phyloP scores from a whole-genome alignment of 2,329 filamentous ascomycete genomes.

The Dothiorella sarmentorum region DNA sequence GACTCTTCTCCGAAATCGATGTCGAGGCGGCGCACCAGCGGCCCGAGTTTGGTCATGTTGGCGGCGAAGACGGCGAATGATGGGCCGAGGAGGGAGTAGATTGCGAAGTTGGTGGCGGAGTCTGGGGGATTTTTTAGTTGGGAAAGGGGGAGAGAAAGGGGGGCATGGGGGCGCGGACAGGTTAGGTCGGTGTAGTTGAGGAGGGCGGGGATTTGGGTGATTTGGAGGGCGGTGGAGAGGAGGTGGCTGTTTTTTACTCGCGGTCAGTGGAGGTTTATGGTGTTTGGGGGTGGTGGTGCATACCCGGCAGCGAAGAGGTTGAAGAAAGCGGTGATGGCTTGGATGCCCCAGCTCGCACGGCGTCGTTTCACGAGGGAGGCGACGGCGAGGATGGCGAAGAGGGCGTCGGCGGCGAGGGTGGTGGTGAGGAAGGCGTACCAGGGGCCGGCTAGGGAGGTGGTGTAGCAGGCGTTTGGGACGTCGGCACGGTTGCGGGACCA shows the following conservation, averaged over 20 bases:
- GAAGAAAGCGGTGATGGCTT: background rate
- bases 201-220: background rate
- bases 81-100: background rate
- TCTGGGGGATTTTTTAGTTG: background rate
- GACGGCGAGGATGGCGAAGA: background rate
- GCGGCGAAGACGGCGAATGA: background rate
- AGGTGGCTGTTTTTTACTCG: too few relatives aligned
- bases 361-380: background rate
- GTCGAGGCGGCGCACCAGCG: background rate
- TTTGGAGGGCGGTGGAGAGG: background rate
- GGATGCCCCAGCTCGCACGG: background rate
- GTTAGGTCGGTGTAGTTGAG: background rate
- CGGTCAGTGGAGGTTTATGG: rapidly evolving
- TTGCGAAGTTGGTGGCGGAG: background rate
- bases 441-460: background rate
- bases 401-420: background rate
- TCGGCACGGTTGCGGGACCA: slow-evolving; percentile 13
- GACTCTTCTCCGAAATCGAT: too few relatives aligned
- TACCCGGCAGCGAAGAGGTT: background rate
- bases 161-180: background rate
- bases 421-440: background rate
- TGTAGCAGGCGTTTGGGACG: background rate
- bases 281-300: too few relatives aligned
- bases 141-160: too few relatives aligned
- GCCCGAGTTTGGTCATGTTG: background rate